A percentile compares a stretch with the other conserved stretches of the same genome.
Conservation (phyloP, 768 basidiomycete species). For the Butyriboletus loyo region DNA sequence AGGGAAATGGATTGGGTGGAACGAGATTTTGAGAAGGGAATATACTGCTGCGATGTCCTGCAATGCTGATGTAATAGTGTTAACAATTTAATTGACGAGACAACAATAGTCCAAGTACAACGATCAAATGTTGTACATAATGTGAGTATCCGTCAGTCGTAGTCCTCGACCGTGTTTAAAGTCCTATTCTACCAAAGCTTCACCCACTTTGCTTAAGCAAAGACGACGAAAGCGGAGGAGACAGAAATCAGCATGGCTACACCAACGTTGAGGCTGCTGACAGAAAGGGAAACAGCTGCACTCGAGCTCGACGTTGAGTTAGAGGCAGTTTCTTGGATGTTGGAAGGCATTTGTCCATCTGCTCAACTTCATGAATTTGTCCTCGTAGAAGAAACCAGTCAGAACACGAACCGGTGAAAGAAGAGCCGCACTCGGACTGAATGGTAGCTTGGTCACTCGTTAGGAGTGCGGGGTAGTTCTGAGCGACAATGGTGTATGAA, state of each 20-base stretch:
- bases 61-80: conserved; percentile 22
- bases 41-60: not conserved
- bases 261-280: conserved; percentile 23
- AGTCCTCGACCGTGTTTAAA: not conserved
- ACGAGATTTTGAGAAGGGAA: not conserved
- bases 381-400: not conserved
- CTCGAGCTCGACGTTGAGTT: conserved; percentile 23
- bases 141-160: not conserved
- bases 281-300: conserved; percentile 20
- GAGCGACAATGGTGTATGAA: conserved; percentile 42
- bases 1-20: not conserved
- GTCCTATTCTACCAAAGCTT: not conserved
- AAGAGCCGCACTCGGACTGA: conserved; percentile 43
- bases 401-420: conserved; percentile 48
- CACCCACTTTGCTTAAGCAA: conserved; percentile 28
- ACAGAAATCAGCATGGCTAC: conserved; percentile 30
- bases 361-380: conserved; percentile 2
- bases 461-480: conserved; percentile 36
- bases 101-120: not conserved
- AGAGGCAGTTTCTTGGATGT: conserved; percentile 21
- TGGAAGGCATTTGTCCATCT: conserved; percentile 33
- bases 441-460: conserved; percentile 27
- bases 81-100: not conserved
- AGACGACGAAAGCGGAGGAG: conserved; percentile 34
- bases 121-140: not conserved